phyloP scores from a whole-genome alignment of 192 early-diverging fungal species.

The Coemansia sp. region DNA sequence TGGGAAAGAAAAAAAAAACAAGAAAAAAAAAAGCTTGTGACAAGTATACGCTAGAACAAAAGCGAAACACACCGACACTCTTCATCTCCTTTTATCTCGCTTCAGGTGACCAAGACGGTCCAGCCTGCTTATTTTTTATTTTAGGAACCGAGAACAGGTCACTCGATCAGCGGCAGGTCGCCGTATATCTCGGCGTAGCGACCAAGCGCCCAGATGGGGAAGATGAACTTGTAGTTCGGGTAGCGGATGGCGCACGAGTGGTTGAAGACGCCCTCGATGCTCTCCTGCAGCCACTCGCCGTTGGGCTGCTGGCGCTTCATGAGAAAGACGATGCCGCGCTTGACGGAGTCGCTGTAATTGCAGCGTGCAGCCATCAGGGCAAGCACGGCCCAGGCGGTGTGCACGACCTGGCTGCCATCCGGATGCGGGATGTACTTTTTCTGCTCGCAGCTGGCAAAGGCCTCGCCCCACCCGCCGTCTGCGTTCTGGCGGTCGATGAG shows the following conservation, averaged over 20 bases:
- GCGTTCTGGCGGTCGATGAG: conserved; percentile 79
- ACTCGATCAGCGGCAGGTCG: conserved; percentile 52
- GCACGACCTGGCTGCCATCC: conserved; percentile 82
- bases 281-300: conserved; percentile 96
- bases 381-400: conserved; percentile 87
- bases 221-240: conserved; percentile 92
- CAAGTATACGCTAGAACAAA: too few species aligned
- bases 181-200: conserved; percentile 76
- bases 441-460: conserved; percentile 69
- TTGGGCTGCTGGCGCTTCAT: conserved; percentile 84
- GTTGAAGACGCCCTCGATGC: conserved; percentile 98
- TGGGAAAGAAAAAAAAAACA: neutral
- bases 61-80: neutral
- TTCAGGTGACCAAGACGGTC: too few species aligned
- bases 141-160: neutral
- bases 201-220: conserved; percentile 90
- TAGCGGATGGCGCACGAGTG: conserved; percentile 84
- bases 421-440: conserved; percentile 48
- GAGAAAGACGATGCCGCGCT: conserved; percentile 66
- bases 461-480: conserved; percentile 98
- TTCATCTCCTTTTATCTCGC: neutral
- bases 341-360: conserved; percentile 66
- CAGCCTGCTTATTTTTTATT: too few species aligned
- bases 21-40: neutral
- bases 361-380: conserved; percentile 90